Base-by-base conservation (phyloP, 2,329 filamentous ascomycete genomes). In the Penicillium sp. region DNA sequence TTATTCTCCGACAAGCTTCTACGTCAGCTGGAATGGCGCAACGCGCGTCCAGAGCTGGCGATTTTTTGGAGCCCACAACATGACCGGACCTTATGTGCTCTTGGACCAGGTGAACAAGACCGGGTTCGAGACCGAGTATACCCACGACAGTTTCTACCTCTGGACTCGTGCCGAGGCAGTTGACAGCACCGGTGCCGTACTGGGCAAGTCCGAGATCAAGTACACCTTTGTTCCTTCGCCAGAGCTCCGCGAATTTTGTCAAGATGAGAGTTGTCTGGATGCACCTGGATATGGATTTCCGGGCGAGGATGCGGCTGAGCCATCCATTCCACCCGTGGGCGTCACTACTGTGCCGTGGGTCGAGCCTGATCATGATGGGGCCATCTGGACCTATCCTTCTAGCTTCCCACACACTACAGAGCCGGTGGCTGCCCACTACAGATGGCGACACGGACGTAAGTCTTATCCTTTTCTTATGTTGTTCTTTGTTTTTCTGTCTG, bases 21-120 rank as follows among this genome's bases (percentile, higher is more conserved):
- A 74, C 45, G 71, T 68, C 10, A 73, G 71, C 53, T 74, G 72
- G 71, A 74, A 74, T 38, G 72, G 72, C 8, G 72, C 72, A 6
- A 74, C 72, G 6, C 69, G 69, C 31, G 68, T 74, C 18, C 56
- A 63, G 16, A 53, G 52, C 34, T 74, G 71, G 70, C 60, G 64
- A 6, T 69, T 74, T 55, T 72, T 69, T 57, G 70, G 68, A 28
- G 45, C 67, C 7, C 52, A 51, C 36, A 63, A 72, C 51, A 59
- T 56, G 33, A 66, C 68, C 0, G 67, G 66, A 2, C 66, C 69
- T 6, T 75, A 63, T 50, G 62, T 45, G 4, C 49, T 67, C 33
- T 53, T 74, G 13, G 57, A 60, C 12, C 56, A 66, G 38, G 58
- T 67, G 1, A 41, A 50, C 31, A 76, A 72, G 56, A 60, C 53